Base-by-base conservation (phyloP, 2,329 filamentous ascomycete species). In the Dichotomopilus funicola region DNA sequence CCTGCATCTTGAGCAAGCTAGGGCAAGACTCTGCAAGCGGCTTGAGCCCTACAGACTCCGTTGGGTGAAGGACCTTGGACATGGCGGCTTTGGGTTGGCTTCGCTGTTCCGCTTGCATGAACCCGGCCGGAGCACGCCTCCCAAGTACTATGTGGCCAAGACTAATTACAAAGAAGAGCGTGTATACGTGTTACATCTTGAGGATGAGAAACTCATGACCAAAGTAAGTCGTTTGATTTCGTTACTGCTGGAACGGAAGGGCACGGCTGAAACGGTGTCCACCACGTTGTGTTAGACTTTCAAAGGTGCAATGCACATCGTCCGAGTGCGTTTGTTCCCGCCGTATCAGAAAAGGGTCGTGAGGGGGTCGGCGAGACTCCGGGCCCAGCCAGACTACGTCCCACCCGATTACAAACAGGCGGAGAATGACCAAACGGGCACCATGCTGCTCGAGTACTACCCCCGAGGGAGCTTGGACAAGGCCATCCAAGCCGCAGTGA, bases 371-470 rank as follows among this genome's bases (percentile, higher is more conserved):
- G 13, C 8, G 1, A 44, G 42, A 11, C 2, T 44, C 5, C 42
- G 42, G 6, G 13, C n/a, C 19, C 42, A n/a, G 7, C 4, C 10
- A 31, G 42, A 27, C n/a, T 11, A 44, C 8, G 13, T 27, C 6
- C 31, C 19, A 5, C 10, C 7, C 8, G 1, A 31, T 13, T 36
- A 12, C 33, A 13, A 8, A 2, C 11, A 37, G 10, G 33, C 10
- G 6, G 45, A 43, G 6, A 31, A 11, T 5, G 5, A 44, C 2
- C 6, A 13, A 33, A 44, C 8, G 13, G 42, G 27, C 13, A 9
- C 42, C 44, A 49, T 50, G 35, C 35, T 54, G 5, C 46, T 54
- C n/a, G 53, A 54, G 46, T 50, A 50, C 34, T 41, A 43, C 34
- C 11, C 10, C 7, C 40, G 53, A 19, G 53, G 53, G 6, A 54